These are phyloP conservation scores for Chrysanthemum makinoi DNA, from an alignment of 129 eudicot species.

Conservation along the genomic window DNA sequence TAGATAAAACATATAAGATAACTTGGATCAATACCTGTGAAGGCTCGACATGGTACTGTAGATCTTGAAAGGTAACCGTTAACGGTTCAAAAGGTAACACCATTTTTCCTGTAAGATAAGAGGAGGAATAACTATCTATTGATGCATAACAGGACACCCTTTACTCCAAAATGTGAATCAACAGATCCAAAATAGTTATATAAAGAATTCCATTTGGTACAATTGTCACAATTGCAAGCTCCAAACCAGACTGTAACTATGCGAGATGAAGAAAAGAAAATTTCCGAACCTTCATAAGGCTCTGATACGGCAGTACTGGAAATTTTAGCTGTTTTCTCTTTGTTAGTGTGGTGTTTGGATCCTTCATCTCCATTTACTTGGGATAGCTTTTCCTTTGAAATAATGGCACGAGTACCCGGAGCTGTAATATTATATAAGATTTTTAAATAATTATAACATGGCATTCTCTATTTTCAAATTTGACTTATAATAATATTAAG, in stretches of 20 bases:
- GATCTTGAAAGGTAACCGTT: constrained; percentile 56
- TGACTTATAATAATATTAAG: constrained; percentile 1
- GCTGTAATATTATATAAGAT: constrained; percentile 32
- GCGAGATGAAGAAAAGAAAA: background rate
- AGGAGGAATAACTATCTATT: background rate
- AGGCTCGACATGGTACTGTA: constrained; percentile 74
- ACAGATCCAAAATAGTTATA: background rate
- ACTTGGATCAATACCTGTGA: constrained; percentile 41
- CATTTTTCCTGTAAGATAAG: constrained; percentile 50
- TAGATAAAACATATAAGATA: too few relatives aligned
- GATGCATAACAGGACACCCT: background rate
- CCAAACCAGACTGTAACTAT: too few relatives aligned
- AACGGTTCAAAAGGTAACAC: constrained; percentile 73
- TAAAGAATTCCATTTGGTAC: constrained; percentile 2
- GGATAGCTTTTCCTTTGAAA: constrained; percentile 57
- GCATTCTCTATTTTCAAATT: background rate
- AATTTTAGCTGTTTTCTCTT: constrained; percentile 10
- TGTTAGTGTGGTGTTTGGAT: constrained; percentile 14
- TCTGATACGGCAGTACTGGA: constrained; percentile 5
- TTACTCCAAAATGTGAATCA: background rate
- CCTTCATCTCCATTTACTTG: constrained; percentile 36
- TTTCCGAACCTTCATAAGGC: constrained; percentile 37
- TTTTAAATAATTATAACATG: too few relatives aligned
- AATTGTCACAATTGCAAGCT: background rate
- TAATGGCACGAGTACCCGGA: constrained; percentile 60